Conservation (phyloP, 2,329 filamentous ascomycete genomes). For the Alternaria arborescens region DNA sequence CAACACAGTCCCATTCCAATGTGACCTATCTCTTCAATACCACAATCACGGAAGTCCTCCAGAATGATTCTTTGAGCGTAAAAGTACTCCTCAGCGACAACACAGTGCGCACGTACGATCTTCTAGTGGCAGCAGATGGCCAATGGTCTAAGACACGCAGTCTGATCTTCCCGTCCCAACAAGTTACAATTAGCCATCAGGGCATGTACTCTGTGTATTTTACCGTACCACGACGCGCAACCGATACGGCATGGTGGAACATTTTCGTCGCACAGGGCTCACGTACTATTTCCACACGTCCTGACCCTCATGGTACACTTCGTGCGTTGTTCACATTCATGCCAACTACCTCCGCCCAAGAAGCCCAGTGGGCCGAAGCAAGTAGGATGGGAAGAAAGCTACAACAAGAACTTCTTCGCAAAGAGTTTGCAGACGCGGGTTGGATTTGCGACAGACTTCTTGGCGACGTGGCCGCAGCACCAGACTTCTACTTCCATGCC, state of each 20-base stretch:
- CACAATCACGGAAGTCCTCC: not conserved
- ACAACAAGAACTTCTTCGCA: not conserved
- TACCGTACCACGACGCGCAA: not conserved
- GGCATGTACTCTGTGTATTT: slow-evolving; percentile 17
- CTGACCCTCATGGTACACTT: not conserved
- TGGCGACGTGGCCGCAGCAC: not conserved
- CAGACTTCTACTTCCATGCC: not conserved
- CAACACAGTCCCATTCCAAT: not conserved
- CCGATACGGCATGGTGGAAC: not conserved
- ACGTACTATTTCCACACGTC: not conserved
- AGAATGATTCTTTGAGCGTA: not conserved
- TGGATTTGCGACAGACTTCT: not conserved
- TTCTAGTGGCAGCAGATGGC: slow-evolving; percentile 66
- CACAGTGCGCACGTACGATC: slow-evolving; percentile 56
- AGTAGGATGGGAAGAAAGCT: not conserved
- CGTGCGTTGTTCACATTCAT: not conserved
- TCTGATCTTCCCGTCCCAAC: slow-evolving; percentile 32
- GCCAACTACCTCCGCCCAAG: not conserved
- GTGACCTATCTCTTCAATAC: not conserved
- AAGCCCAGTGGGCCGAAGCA: not conserved
- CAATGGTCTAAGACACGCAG: slow-evolving; percentile 58
- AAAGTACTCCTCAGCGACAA: slow-evolving; percentile 48
- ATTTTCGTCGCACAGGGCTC: not conserved
- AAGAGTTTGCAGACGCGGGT: not conserved
- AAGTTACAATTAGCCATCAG: slow-evolving; percentile 54